A percentile compares a stretch with the other conserved stretches of the same genome.
These are phyloP conservation scores for Spizellomyces sp. DNA, from an alignment of 192 early-diverging fungal species.

Conservation along the genomic window DNA sequence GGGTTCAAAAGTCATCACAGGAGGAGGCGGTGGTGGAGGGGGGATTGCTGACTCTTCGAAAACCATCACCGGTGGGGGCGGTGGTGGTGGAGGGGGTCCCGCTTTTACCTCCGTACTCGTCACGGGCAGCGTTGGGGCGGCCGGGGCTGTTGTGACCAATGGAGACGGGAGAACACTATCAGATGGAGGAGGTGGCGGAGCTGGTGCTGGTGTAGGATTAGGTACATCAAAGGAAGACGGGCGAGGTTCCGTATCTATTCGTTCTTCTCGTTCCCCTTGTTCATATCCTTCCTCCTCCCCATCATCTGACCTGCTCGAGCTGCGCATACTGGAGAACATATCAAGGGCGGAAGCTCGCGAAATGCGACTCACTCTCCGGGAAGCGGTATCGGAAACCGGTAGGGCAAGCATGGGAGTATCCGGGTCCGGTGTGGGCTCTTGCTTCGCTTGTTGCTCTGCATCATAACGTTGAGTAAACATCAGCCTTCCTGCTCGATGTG, in stretches of 20 bases:
- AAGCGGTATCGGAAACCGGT: not conserved
- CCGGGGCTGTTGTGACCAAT: not conserved
- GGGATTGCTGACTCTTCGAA: slow-evolving; percentile 13
- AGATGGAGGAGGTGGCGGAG: slow-evolving; percentile 25
- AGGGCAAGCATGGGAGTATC: slow-evolving; percentile 7
- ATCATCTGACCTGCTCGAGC: slow-evolving; percentile 12
- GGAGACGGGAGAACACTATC: not conserved
- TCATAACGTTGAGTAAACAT: too few relatives aligned
- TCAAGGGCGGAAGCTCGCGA: slow-evolving; percentile 28
- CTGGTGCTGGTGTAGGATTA: slow-evolving; percentile 4
- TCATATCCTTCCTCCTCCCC: not conserved
- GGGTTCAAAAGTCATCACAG: slow-evolving; percentile 16
- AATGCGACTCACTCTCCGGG: slow-evolving; percentile 27
- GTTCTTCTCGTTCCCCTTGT: not conserved
- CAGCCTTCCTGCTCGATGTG: too few relatives aligned
- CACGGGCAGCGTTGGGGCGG: not conserved
- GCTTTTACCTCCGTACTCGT: not conserved
- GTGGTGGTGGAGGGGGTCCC: slow-evolving; percentile 25
- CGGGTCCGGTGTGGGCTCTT: not conserved
- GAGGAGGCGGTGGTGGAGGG: slow-evolving; percentile 42
- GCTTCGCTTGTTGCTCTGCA: slow-evolving; percentile 10
- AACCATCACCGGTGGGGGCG: slow-evolving; percentile 19
- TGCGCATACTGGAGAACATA: slow-evolving; percentile 12
- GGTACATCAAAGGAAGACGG: not conserved
- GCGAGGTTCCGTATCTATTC: not conserved